These are phyloP conservation scores for Podospora bellae-mahoneyi DNA, from an alignment of 495 filamentous ascomycete genomes.

Conservation along the genomic window DNA sequence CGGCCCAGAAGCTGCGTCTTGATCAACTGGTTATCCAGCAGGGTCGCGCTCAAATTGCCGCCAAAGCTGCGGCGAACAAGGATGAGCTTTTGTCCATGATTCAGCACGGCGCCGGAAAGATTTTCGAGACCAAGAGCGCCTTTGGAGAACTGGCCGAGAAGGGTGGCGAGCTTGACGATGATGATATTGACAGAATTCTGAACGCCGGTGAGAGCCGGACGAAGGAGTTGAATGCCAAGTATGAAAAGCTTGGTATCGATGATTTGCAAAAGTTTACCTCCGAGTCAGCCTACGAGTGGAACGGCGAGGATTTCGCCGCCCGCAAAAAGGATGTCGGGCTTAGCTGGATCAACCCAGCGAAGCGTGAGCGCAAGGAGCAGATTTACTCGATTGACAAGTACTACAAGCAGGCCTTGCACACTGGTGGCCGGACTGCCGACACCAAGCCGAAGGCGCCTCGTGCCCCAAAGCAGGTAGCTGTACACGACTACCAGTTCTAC, in stretches of 20 bases:
- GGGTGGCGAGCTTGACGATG: conserved; percentile 66
- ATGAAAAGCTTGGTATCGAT: conserved; percentile 97
- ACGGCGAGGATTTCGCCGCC: conserved; percentile 89
- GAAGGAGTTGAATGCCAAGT: conserved; percentile 82
- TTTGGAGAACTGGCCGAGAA: conserved; percentile 55
- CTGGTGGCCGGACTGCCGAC: conserved; percentile 78
- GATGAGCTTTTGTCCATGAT: conserved; percentile 98
- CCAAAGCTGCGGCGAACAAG: conserved; percentile 83
- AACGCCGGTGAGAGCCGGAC: conserved; percentile 85
- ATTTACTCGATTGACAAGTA: conserved; percentile 99
- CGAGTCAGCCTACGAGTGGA: conserved; percentile 98
- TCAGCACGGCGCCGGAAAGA: conserved; percentile 92
- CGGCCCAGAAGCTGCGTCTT: conserved; percentile 93
- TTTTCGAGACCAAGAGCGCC: conserved; percentile 69
- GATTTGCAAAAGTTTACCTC: conserved; percentile 97
- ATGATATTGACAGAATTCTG: conserved; percentile 86
- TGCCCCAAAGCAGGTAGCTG: conserved; percentile 84
- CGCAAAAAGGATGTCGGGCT: conserved; percentile 92
- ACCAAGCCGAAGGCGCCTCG: conserved; percentile 93
- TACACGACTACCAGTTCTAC: conserved; percentile 98
- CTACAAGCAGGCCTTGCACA: conserved; percentile 86
- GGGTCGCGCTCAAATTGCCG: conserved; percentile 88
- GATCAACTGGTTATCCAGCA: conserved; percentile 99
- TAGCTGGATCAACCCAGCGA: conserved; percentile 97
- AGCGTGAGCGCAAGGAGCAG: conserved; percentile 97